Evolutionary conservation across 2,329 filamentous ascomycete genomes (phyloP), one percentile per base, ranked within the genome.

Genomic region (Aspergillus spinulosporus): DNA sequence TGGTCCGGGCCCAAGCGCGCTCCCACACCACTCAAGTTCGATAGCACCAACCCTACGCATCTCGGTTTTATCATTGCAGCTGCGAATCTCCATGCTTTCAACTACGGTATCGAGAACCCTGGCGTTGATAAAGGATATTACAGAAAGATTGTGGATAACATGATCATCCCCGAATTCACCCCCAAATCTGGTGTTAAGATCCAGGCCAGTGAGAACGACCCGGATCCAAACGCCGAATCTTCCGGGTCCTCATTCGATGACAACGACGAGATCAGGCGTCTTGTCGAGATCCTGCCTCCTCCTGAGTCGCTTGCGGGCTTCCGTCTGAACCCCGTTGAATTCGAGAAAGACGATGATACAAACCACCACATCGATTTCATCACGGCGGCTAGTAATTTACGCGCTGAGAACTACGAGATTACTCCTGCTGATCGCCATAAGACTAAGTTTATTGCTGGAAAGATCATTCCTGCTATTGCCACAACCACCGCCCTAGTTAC

Each of bases 331-430:
- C 90, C 93, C 2, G 94, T 97, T 4, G 94, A 97, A 67, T 99
- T 99, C 68, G 92, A 99, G 77, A 99, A 99, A 82, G 94, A 99
- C 64, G 94, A 99, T 68, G 95, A 99, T 74, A 90, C 88, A 49
- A 99, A 99, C 75, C 86, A 94, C 75, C 94, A 99, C 80, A 99
- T 99, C 68, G 94, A 97, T 76, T 99, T 99, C 80, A 97, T 99
- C 76, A 95, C 94, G 6, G 92, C 92, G 1, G 92, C 92, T 63
- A 97, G 92, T 80, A 99, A 99, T 73, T 80, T 99, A 58, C 90
- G 95, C 58, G 94, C 94, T 0, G 89, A 96, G 75, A 99, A 99
- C 79, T 99, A 99, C 84, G 96, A 94, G 75, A 99, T 99, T 64
- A 86, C 90, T 68, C 84, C 87, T 62, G 92, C 94, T 0, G 93